These are phyloP conservation scores for Ophiocordyceps camponoti-rufipedis DNA, from an alignment of 2,329 filamentous ascomycete genomes.

Conservation along the genomic window DNA sequence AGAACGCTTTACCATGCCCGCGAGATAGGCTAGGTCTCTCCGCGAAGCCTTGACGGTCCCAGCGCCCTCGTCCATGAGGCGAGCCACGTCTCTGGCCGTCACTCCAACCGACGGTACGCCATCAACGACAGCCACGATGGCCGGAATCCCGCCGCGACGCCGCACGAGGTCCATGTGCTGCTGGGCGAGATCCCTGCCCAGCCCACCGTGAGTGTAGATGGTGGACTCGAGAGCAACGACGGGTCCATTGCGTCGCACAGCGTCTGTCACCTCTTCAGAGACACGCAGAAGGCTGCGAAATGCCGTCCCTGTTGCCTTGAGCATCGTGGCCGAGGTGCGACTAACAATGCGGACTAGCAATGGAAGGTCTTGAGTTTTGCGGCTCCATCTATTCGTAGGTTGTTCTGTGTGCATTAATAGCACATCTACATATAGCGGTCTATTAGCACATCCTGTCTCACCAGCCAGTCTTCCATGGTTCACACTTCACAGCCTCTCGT, in stretches of 20 bases:
- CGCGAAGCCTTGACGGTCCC: slow-evolving; percentile 70
- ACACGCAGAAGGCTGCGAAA: slow-evolving; percentile 37
- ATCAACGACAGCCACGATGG: slow-evolving; percentile 75
- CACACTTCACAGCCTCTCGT: no score
- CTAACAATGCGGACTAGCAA: no score
- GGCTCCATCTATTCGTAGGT: no score
- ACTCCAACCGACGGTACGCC: slow-evolving; percentile 72
- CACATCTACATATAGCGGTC: not conserved
- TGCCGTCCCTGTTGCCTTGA: not conserved
- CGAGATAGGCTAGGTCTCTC: slow-evolving; percentile 67
- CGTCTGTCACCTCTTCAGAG: slow-evolving; percentile 68
- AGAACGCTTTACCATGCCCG: slow-evolving; percentile 42
- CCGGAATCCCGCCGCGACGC: slow-evolving; percentile 64
- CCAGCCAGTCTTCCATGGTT: no score
- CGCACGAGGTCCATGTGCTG: slow-evolving; percentile 78
- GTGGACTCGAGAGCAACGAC: slow-evolving; percentile 90
- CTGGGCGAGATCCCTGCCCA: slow-evolving; percentile 53
- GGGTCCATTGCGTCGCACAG: slow-evolving; percentile 54
- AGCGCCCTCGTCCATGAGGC: slow-evolving; percentile 43
- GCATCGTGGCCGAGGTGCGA: not conserved
- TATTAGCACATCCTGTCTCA: no score
- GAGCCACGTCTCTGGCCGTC: slow-evolving; percentile 49
- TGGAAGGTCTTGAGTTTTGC: no score
- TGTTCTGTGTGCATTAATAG: not conserved
- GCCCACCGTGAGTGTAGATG: slow-evolving; percentile 86